Evolutionary conservation across 352 stramenopile genomes (phyloP).

Genomic region (Thraustochytrium striatum): DNA sequence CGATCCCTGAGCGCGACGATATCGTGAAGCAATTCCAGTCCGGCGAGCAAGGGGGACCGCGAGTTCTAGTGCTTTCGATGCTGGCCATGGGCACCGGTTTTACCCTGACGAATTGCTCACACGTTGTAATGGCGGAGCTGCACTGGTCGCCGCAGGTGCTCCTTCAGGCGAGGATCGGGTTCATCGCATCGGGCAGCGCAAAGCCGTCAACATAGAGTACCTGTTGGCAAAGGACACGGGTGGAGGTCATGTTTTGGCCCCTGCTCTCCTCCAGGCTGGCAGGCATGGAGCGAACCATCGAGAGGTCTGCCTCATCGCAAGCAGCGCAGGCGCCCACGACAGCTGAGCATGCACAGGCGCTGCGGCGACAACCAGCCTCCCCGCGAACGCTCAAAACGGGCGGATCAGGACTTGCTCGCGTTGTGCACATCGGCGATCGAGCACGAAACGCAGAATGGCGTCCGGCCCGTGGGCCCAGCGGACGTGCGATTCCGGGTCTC

Average conservation of each 20-base stretch:
- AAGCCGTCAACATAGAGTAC: slow-evolving; percentile 28
- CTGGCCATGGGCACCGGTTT: slow-evolving; percentile 25
- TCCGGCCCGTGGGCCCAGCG: no score
- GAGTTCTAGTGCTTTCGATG: slow-evolving; percentile 10
- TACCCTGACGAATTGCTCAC: slow-evolving; percentile 8
- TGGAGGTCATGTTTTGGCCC: slow-evolving; percentile 6
- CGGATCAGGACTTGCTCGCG: no score
- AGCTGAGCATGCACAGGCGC: no score
- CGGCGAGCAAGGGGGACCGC: not conserved
- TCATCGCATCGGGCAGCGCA: slow-evolving; percentile 89
- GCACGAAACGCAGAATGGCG: no score
- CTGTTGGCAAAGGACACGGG: not conserved
- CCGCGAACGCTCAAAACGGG: no score
- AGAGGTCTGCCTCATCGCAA: not conserved
- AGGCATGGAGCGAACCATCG: not conserved
- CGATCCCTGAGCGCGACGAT: slow-evolving; percentile 5
- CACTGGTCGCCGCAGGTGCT: slow-evolving; percentile 91
- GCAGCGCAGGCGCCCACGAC: not conserved
- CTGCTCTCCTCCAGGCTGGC: not conserved
- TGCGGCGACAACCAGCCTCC: no score
- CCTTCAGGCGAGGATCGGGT: slow-evolving; percentile 86
- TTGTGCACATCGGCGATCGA: no score
- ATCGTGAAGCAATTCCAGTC: slow-evolving; percentile 33
- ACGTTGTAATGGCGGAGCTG: slow-evolving; percentile 33
- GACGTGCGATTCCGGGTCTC: slow-evolving; percentile 19